Evolutionary conservation across 129 eudicot genomes (phyloP), one percentile per base, ranked within the genome.

Genomic region (Flaveria sonorensis): DNA sequence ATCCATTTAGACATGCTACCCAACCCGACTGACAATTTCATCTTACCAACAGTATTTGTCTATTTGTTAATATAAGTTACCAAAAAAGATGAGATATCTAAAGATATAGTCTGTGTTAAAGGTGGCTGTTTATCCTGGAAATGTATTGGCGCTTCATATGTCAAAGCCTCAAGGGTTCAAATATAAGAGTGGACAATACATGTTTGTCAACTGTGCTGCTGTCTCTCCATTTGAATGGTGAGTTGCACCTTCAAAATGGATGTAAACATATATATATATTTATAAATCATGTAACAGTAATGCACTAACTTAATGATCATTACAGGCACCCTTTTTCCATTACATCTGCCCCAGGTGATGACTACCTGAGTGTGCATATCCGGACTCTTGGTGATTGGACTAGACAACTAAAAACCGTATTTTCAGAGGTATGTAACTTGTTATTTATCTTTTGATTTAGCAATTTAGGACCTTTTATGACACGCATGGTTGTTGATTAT

Each of bases 161-260:
- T 88, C 97, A 24, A 95, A 95, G 83, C 99, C 99, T 59, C 92
- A 90, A 48, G 92, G 87, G 55, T 95, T 91, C 60, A 88, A 85
- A 52, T 91, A 95, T 81, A 91, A 88, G 82, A 91, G 99, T 84
- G 99, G 99, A 67, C 97, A 95, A 68, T 95, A 95, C 85, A 95
- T 95, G 94, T 91, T 95, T 83, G 97, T 91, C 66, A 92, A 95
- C 80, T 95, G 99, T 77, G 94, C 96, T 1, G 84, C 81, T 61
- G 96, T 95, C 88, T 95, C 99, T 73, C 94, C 96, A 40, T 88
- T 95, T 77, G 99, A 95, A 72, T 95, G 97, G 99, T 94, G 80
- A 77, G 45, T 63, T 30, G 16, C 36, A 66, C 28, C 71, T 66
- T 66, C 11, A 36, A 66, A 39, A 7, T 0, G 2, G 8, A 16